A percentile compares a stretch with the other conserved stretches of the same genome.
Conservation (phyloP, 225 moss, liverwort and hornwort genomes). For the Marchantia paleacea region DNA sequence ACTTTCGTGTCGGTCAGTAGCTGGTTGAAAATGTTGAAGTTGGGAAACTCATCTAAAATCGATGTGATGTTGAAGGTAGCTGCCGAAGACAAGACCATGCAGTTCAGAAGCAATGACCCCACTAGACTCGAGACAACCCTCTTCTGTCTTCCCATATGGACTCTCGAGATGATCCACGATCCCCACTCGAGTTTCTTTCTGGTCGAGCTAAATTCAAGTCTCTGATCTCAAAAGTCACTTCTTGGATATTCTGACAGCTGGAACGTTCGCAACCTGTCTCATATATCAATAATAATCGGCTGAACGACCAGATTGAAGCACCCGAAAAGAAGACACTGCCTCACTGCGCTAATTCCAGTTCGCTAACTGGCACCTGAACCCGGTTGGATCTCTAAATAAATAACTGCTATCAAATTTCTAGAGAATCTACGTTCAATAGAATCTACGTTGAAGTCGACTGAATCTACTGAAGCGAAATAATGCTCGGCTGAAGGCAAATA, state of each 20-base stretch:
- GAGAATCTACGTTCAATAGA: neutral
- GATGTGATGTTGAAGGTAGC: slow-evolving; percentile 7
- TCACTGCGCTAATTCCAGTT: neutral
- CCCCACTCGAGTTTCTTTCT: no score
- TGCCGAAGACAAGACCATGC: neutral
- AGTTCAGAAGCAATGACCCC: neutral
- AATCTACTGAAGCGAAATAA: no score
- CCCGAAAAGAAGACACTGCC: no score
- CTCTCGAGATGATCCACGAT: neutral
- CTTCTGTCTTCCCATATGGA: neutral
- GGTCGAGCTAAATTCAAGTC: neutral
- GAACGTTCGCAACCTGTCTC: neutral
- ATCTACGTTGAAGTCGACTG: neutral
- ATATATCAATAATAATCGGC: neutral
- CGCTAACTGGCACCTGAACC: neutral
- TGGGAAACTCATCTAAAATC: slow-evolving; percentile 27
- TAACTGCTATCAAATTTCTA: neutral
- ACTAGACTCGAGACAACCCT: neutral
- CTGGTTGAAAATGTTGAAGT: slow-evolving; percentile 26
- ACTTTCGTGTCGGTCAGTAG: slow-evolving; percentile 27
- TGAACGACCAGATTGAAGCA: no score
- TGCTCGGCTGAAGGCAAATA: no score
- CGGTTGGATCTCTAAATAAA: neutral
- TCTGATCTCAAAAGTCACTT: neutral
- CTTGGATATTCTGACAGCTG: no score